Conservation (phyloP, 1,284 basidiomycete species). For the Ceratobasidium sp. region DNA sequence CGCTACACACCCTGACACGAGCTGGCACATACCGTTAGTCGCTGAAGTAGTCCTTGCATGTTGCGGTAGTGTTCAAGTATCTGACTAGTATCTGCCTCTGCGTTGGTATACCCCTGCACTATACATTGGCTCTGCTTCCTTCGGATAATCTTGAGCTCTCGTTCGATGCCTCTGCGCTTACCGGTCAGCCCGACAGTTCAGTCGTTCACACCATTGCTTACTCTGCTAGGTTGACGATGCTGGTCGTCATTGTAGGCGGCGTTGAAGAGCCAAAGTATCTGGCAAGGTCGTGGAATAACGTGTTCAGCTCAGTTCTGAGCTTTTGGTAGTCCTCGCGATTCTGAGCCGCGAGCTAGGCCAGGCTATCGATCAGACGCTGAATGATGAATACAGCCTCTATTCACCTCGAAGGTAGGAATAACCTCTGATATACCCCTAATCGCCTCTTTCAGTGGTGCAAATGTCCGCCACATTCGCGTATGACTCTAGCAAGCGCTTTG, state of each 20-base stretch:
- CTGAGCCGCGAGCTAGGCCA: not conserved
- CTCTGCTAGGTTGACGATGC: not conserved
- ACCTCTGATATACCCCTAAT: not conserved
- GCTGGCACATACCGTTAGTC: not conserved
- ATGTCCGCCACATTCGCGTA: not conserved
- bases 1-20: too few relatives aligned
- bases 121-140: not conserved
- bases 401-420: not conserved
- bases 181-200: not conserved
- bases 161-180: not conserved
- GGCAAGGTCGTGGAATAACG: not conserved
- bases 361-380: not conserved
- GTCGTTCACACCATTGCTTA: not conserved
- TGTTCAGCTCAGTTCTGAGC: not conserved
- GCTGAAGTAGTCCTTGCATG: not conserved
- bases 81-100: not conserved
- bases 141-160: not conserved
- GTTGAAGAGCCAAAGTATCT: not conserved
- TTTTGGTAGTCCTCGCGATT: slow-evolving; percentile 5
- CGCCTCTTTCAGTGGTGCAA: not conserved
- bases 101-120: too few relatives aligned
- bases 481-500: not conserved
- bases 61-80: not conserved
- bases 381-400: not conserved
- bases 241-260: not conserved